phyloP scores from a whole-genome alignment of 2,329 filamentous ascomycete genomes.

The Fusarium pseudograminearum region DNA sequence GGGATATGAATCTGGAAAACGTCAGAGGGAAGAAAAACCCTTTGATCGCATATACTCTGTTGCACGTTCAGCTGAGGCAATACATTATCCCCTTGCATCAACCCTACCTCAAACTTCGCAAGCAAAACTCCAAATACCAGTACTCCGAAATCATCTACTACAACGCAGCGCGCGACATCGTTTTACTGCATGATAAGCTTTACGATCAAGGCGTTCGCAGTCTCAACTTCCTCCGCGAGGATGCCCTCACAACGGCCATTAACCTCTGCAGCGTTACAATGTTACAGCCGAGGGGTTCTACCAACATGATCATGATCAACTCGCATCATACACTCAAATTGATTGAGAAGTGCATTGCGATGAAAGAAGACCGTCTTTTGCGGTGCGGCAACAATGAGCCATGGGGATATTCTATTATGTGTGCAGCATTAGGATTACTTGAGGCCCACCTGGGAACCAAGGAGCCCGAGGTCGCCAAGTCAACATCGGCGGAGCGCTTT shows the following conservation, averaged over 20 bases:
- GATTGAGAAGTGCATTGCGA: conserved; percentile 70
- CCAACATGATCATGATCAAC: conserved; percentile 73
- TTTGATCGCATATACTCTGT: conserved; percentile 68
- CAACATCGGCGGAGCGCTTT: conserved; percentile 69
- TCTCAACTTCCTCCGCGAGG: conserved; percentile 71
- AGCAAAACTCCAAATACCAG: conserved; percentile 71
- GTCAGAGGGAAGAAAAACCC: conserved; percentile 63
- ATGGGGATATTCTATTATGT: conserved; percentile 74
- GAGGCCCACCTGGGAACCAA: conserved; percentile 71
- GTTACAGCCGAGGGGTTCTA: conserved; percentile 69
- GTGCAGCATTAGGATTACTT: conserved; percentile 68
- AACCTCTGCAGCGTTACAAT: conserved; percentile 72
- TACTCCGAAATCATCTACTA: conserved; percentile 74
- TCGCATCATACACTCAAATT: conserved; percentile 69
- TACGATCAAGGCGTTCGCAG: conserved; percentile 69
- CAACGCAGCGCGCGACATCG: conserved; percentile 71
- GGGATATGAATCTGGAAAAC: conserved; percentile 58
- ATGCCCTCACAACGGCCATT: conserved; percentile 69
- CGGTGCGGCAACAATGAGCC: conserved; percentile 74
- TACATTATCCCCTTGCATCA: conserved; percentile 73
- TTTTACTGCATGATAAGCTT: conserved; percentile 71
- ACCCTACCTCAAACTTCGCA: conserved; percentile 69
- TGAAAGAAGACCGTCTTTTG: conserved; percentile 71
- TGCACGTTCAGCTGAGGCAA: conserved; percentile 71
- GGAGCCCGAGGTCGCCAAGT: conserved; percentile 68